A percentile compares a stretch with the other conserved stretches of the same genome.
phyloP scores from a whole-genome alignment of 2,329 filamentous ascomycete genomes.

The Monosporascus sp. region DNA sequence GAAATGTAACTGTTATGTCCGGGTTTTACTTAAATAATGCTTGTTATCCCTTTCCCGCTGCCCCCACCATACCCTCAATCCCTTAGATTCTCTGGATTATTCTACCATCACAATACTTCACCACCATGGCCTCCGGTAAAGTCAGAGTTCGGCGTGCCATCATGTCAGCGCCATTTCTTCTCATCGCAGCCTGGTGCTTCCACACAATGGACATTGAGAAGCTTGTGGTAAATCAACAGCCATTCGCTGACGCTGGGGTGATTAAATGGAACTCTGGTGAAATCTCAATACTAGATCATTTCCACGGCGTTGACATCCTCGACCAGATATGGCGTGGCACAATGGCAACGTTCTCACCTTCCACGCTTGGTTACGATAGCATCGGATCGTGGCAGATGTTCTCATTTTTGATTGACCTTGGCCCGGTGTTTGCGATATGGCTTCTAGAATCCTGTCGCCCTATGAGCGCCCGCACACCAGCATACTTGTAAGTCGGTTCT shows the following conservation, averaged over 20 bases:
- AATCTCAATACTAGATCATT: conserved; percentile 11
- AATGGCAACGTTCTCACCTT: conserved; percentile 13
- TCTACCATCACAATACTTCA: background rate
- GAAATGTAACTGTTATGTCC: no score
- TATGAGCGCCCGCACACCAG: conserved; percentile 10
- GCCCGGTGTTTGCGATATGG: conserved; percentile 18
- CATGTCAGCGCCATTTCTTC: conserved; percentile 9
- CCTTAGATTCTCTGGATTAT: no score
- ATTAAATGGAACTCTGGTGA: conserved; percentile 15
- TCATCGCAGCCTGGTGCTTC: conserved; percentile 9
- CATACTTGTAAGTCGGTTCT: conserved; percentile 13
- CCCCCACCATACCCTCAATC: no score
- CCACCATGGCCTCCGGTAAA: background rate
- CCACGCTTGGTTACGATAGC: conserved; percentile 12
- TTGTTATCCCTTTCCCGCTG: no score
- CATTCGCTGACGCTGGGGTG: conserved; percentile 9
- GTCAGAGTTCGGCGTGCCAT: conserved; percentile 3
- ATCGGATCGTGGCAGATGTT: conserved; percentile 19
- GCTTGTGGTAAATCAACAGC: conserved; percentile 6
- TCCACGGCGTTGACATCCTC: conserved; percentile 9
- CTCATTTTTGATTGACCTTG: conserved; percentile 17
- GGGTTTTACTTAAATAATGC: no score
- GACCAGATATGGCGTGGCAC: conserved; percentile 14
- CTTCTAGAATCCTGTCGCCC: conserved; percentile 15
- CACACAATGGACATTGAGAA: conserved; percentile 11